These are phyloP conservation scores for Aspergillus sp. DNA, from an alignment of 2,329 filamentous ascomycete genomes.

Conservation along the genomic window DNA sequence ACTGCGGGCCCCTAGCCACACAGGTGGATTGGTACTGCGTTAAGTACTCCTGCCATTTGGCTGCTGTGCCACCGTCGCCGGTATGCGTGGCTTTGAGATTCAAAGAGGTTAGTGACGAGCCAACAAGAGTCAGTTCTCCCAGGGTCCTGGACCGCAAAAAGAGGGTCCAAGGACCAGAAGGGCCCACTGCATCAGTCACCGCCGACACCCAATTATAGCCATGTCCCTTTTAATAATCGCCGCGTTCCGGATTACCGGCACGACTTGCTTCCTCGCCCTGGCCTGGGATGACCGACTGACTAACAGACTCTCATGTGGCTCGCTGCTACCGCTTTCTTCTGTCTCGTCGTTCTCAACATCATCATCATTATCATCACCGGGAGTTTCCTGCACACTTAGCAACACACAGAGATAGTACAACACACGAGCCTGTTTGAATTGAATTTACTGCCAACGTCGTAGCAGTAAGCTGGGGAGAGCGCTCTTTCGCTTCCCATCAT, in stretches of 20 bases:
- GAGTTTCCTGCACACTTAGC: slow-evolving; percentile 16
- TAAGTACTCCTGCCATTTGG: background rate
- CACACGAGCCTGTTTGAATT: slow-evolving; percentile 7
- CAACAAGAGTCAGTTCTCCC: slow-evolving; percentile 1
- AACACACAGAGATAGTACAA: slow-evolving; percentile 15
- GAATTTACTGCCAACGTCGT: slow-evolving; percentile 14
- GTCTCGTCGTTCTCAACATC: background rate
- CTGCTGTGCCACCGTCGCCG: background rate
- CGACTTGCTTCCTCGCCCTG: background rate
- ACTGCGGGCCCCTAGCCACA: slow-evolving; percentile 19
- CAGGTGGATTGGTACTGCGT: background rate
- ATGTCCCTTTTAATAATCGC: background rate
- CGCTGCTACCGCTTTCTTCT: background rate
- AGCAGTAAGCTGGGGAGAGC: background rate
- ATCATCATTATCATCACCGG: background rate
- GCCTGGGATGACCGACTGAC: background rate
- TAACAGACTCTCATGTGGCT: background rate
- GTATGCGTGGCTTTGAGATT: slow-evolving; percentile 12
- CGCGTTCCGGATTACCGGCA: background rate
- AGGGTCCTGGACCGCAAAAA: background rate
- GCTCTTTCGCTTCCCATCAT: slow-evolving; percentile 2
- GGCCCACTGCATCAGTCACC: slow-evolving; percentile 14
- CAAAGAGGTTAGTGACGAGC: slow-evolving; percentile 14
- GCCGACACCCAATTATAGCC: slow-evolving; percentile 5
- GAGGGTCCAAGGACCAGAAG: background rate